phyloP scores from a whole-genome alignment of 257 asterid species.

The Haberlea rhodopensis region DNA sequence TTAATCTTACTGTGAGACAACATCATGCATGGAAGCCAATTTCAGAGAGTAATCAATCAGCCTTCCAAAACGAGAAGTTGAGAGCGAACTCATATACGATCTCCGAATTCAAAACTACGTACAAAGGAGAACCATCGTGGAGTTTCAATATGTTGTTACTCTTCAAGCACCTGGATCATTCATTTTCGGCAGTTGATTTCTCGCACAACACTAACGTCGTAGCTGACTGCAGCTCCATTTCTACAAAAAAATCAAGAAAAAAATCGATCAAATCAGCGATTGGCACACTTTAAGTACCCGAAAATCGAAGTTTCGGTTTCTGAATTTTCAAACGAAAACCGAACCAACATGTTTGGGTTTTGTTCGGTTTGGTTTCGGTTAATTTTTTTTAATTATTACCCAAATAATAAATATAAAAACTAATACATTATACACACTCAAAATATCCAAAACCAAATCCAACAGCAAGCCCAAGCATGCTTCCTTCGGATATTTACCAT shows the following conservation, averaged over 20 bases:
- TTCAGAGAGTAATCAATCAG: conserved; percentile 68
- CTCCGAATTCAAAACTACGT: conserved; percentile 48
- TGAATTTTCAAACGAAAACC: too few species aligned
- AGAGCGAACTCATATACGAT: conserved; percentile 51
- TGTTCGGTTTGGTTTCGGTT: too few species aligned
- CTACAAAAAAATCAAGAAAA: conserved; percentile 31
- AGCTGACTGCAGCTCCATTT: conserved; percentile 54
- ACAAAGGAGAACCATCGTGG: conserved; percentile 43
- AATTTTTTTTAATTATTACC: too few species aligned
- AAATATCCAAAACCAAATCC: too few species aligned
- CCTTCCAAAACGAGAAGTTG: conserved; percentile 59
- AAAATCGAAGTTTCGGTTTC: too few species aligned
- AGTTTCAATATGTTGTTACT: conserved; percentile 44
- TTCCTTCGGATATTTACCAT: too few species aligned
- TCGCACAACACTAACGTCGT: conserved; percentile 53
- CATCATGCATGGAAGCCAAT: conserved; percentile 76
- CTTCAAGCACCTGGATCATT: conserved; percentile 56
- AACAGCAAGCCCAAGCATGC: too few species aligned
- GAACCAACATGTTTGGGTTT: too few species aligned
- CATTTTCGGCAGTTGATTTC: conserved; percentile 58
- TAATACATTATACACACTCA: too few species aligned
- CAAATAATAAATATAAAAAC: too few species aligned
- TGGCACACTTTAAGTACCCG: background rate
- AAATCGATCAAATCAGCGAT: background rate
- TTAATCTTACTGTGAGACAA: conserved; percentile 65